Base-by-base conservation (phyloP, 192 early-diverging fungal species). In the Tieghemiomyces parasiticus region DNA sequence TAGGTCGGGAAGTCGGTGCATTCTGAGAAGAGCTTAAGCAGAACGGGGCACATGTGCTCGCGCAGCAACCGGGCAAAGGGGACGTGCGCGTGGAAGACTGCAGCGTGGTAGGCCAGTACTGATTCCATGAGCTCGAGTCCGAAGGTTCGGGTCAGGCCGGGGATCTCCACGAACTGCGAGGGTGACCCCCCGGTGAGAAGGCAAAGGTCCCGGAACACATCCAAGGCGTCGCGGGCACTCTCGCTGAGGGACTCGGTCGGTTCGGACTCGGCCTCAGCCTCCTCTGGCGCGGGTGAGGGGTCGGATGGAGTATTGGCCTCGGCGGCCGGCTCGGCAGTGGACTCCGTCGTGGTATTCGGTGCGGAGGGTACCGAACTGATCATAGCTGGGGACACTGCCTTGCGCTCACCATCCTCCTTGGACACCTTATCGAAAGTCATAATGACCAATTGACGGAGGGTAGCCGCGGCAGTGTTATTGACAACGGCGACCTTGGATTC, bases 121-220 rank as follows among this genome's bases (percentile, higher is more conserved):
- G 86, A 85, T 54, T 99, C 96, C 10, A 99, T 81, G 52, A 99
- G 71, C 67, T 99, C 96, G 16, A 97, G 74, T 1, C 91, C 90
- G 68, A 94, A 80, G 0, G 79, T 78, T 62, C 85, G 83, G 34
- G 88, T 69, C 1, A 87, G 59, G 3, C 59, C 22, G 30, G 67
- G 64, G 4, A 61, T 56, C 16, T 68, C 71, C 34, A 84, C 68
- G 58, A 88, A 94, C 25, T 74, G 71, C 0, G 88, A 71, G 19
- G 76, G 71, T 56, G 84, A 80, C 14, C 79, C 85, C 33, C 78
- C 76, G 0, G 84, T 87, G 51, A 95, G 61, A 32, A 85, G 64
- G 56, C 91, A 97, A 46, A 96, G 68, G 61, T 97, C 94, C 78
- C 90, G 83, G 63, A 76, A 76, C 32, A 76, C 74, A 0, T 65